Conservation (phyloP, 371 early-diverging fungal genomes). For the Mortierella sp. region DNA sequence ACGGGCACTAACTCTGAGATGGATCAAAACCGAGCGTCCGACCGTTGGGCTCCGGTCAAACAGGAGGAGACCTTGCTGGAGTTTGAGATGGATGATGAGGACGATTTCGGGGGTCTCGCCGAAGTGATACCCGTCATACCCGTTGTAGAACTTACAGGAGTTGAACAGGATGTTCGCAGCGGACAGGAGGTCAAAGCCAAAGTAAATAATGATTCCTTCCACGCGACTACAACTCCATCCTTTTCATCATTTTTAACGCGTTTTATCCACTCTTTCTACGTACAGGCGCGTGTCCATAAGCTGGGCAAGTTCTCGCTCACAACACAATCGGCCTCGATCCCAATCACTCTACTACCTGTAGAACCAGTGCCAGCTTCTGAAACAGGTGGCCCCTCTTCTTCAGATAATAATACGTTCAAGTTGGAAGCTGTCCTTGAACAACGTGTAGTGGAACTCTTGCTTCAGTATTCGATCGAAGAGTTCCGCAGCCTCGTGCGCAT, state of each 20-base stretch:
- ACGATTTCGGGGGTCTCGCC: constrained; percentile 29
- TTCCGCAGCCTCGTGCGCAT: constrained; percentile 27
- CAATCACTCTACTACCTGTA: constrained; percentile 31
- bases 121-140: constrained; percentile 14
- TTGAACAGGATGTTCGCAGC: constrained; percentile 7
- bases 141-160: constrained; percentile 32
- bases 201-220: constrained; percentile 11
- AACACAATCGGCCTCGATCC: constrained; percentile 33
- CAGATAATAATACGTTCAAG: neutral
- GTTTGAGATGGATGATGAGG: constrained; percentile 52
- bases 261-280: neutral
- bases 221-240: neutral
- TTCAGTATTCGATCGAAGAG: constrained; percentile 19
- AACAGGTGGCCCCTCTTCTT: neutral
- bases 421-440: constrained; percentile 40
- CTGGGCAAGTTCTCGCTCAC: constrained; percentile 54
- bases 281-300: constrained; percentile 38
- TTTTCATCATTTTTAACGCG: neutral
- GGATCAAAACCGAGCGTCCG: neutral
- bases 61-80: constrained; percentile 41
- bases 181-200: constrained; percentile 38
- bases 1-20: neutral
- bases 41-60: constrained; percentile 12
- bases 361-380: neutral
- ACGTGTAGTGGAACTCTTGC: constrained; percentile 18